phyloP scores from a whole-genome alignment of 768 basidiomycete genomes.

The Punctularia strigosozonata region DNA sequence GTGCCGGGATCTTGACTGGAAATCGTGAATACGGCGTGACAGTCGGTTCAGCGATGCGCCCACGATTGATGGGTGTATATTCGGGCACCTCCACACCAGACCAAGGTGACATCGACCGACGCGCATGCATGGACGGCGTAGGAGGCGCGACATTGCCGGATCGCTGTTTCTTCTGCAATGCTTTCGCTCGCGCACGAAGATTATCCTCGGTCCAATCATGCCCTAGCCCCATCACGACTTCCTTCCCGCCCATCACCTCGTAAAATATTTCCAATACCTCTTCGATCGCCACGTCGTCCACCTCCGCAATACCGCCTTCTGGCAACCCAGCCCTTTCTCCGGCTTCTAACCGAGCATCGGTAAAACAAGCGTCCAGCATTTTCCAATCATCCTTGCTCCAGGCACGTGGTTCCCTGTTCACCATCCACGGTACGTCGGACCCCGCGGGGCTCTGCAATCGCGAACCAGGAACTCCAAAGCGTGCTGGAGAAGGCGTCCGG shows the following conservation, averaged over 20 bases:
- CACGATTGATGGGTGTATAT: conserved; percentile 33
- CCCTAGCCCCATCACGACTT: conserved; percentile 27
- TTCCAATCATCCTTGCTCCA: conserved; percentile 82
- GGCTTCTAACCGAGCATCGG: conserved; percentile 50
- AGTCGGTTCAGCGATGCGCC: conserved; percentile 10
- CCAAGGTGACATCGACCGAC: conserved; percentile 13
- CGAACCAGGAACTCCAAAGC: neutral
- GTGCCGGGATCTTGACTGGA: too few species aligned
- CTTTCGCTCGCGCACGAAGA: conserved; percentile 38
- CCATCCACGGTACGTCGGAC: conserved; percentile 1
- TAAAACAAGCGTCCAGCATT: conserved; percentile 64
- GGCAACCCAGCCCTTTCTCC: conserved; percentile 19
- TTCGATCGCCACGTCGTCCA: conserved; percentile 39
- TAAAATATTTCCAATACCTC: conserved; percentile 53
- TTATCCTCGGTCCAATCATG: conserved; percentile 45
- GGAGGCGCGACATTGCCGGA: conserved; percentile 45
- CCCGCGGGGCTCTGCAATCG: too few species aligned
- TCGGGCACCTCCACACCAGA: conserved; percentile 34
- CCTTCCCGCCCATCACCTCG: conserved; percentile 32
- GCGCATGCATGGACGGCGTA: conserved; percentile 26
- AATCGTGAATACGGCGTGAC: too few species aligned
- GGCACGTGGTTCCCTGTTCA: conserved; percentile 14
- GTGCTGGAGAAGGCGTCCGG: conserved; percentile 6
- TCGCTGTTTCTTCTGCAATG: conserved; percentile 50
- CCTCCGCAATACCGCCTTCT: conserved; percentile 33